These are phyloP conservation scores for Haberlea rhodopensis DNA, from an alignment of 257 asterid species.

Conservation along the genomic window DNA sequence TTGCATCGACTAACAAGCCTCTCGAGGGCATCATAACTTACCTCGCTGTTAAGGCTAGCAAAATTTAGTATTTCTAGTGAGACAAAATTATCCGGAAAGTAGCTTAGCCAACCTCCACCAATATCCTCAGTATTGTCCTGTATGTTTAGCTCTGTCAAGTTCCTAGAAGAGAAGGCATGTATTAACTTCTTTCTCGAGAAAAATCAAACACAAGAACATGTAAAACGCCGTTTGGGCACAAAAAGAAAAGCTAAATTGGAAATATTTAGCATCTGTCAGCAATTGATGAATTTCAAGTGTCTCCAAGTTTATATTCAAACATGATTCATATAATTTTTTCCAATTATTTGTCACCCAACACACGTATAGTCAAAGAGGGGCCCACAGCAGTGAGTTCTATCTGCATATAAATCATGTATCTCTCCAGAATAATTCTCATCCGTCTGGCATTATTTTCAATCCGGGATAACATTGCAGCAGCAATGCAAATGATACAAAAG, in stretches of 20 bases:
- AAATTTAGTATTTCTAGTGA: constrained; percentile 74
- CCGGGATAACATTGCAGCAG: neutral
- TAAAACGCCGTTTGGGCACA: neutral
- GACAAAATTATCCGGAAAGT: constrained; percentile 69
- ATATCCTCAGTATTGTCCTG: constrained; percentile 3
- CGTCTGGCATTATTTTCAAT: neutral
- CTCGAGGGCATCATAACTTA: constrained; percentile 65
- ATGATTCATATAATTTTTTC: neutral
- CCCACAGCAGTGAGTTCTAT: neutral
- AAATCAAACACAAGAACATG: neutral
- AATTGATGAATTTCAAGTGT: neutral
- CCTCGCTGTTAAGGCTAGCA: constrained; percentile 60
- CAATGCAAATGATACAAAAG: neutral
- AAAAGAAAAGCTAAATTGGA: no score
- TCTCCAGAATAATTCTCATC: neutral
- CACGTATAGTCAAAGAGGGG: neutral
- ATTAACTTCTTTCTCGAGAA: neutral
- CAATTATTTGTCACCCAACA: neutral
- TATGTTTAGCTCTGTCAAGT: constrained; percentile 3
- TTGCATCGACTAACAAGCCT: constrained; percentile 52
- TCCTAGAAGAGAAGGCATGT: neutral
- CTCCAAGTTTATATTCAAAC: neutral
- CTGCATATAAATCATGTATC: neutral
- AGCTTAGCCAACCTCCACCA: constrained; percentile 29
- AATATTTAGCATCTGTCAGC: neutral